A percentile compares a stretch with the other conserved stretches of the same genome.
phyloP scores from a whole-genome alignment of 192 early-diverging fungal species.

The Backusella luteola region DNA sequence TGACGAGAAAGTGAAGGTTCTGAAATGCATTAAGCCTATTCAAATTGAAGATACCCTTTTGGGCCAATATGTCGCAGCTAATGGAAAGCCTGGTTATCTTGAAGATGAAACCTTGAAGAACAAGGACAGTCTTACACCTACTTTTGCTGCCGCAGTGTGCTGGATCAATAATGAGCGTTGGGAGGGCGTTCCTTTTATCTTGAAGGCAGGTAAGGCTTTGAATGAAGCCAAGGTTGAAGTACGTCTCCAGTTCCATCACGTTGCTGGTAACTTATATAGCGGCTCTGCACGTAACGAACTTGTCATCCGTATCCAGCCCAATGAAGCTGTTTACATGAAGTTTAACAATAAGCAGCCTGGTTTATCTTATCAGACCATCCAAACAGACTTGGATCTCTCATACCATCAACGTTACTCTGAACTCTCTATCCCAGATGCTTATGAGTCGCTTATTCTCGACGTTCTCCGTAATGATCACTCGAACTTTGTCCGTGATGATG shows the following conservation, averaged over 20 bases:
- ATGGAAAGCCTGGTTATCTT: conserved; percentile 90
- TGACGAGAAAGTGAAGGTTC: conserved; percentile 89
- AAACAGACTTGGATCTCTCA: conserved; percentile 92
- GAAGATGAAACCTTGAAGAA: conserved; percentile 86
- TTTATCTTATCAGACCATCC: conserved; percentile 76
- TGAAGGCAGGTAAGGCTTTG: conserved; percentile 88
- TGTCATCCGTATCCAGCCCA: conserved; percentile 91
- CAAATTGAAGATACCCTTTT: conserved; percentile 80
- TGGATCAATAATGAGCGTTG: conserved; percentile 95
- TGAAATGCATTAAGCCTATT: conserved; percentile 72
- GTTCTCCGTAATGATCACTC: conserved; percentile 89
- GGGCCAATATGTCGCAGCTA: conserved; percentile 86
- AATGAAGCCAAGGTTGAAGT: conserved; percentile 92
- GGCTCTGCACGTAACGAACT: conserved; percentile 89
- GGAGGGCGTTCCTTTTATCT: conserved; percentile 88
- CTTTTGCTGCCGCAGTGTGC: conserved; percentile 86
- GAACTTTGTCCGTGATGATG: conserved; percentile 93
- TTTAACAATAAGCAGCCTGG: conserved; percentile 95
- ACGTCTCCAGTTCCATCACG: conserved; percentile 96
- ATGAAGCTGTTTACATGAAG: conserved; percentile 97
- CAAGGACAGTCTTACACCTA: conserved; percentile 78
- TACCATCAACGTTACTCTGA: conserved; percentile 89
- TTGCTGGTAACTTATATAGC: conserved; percentile 79
- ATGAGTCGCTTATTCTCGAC: conserved; percentile 94
- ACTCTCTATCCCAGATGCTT: conserved; percentile 94